phyloP scores from a whole-genome alignment of 768 basidiomycete species.

The Mycena kentingensis region DNA sequence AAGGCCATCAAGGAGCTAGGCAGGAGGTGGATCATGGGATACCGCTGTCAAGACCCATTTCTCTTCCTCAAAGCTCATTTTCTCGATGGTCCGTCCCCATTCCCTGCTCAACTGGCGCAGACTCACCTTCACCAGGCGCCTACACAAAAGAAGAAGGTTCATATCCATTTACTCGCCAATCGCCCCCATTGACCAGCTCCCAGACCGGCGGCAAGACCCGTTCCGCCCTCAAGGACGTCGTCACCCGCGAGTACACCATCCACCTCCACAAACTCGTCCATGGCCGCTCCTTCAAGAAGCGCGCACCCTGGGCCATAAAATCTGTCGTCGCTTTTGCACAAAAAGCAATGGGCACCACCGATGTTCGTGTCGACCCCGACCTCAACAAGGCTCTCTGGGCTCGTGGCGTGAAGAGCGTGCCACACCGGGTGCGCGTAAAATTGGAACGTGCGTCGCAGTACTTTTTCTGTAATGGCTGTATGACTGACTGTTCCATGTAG shows the following conservation, averaged over 20 bases:
- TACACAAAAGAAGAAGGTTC: constrained; percentile 63
- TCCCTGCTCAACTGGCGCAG: no score
- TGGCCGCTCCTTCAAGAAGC: constrained; percentile 94
- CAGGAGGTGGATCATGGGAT: no score
- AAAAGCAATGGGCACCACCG: constrained; percentile 93
- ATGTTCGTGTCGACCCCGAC: constrained; percentile 92
- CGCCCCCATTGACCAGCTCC: constrained; percentile 3
- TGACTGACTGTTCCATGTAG: constrained; percentile 38
- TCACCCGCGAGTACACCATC: constrained; percentile 98
- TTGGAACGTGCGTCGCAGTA: constrained; percentile 76
- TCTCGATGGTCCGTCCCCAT: no score
- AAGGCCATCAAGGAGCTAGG: no score
- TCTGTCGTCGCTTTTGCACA: constrained; percentile 89
- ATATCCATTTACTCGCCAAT: constrained; percentile 12
- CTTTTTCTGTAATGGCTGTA: background rate
- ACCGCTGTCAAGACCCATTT: no score
- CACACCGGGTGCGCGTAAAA: constrained; percentile 88
- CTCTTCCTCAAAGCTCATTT: no score
- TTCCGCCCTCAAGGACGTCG: constrained; percentile 97
- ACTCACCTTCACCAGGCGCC: constrained; percentile 43
- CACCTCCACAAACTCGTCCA: constrained; percentile 95
- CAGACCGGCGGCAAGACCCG: constrained; percentile 84
- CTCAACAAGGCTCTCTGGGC: constrained; percentile 97
- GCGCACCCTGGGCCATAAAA: constrained; percentile 96
- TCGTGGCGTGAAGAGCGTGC: constrained; percentile 91